Base-by-base conservation (phyloP, 2,329 filamentous ascomycete genomes). In the Knufia fluminis region DNA sequence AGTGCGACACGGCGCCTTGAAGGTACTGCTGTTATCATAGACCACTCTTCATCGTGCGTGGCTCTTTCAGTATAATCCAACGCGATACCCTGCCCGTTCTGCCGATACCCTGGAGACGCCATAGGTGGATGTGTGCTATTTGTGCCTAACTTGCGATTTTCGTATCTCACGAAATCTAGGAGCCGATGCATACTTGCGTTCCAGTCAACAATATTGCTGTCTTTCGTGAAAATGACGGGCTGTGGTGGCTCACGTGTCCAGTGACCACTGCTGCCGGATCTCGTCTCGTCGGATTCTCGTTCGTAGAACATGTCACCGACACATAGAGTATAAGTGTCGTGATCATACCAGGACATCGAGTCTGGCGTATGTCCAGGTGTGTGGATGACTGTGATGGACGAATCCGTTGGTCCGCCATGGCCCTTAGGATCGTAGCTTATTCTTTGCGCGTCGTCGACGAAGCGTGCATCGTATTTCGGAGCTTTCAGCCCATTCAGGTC, bases 361-460 rank as follows among this genome's bases (percentile, higher is more conserved):
- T 59, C 57, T 6, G 55, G 55, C 2, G 57, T 59, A 46, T 59
- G 57, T 6, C 57, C 57, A 24, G 57, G 57, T 7, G 53, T 59
- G 24, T 55, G 53, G 4, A 57, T 39, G 20, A 56, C 47, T 1
- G 48, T 52, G 28, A 54, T 48, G 6, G 50, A 43, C 4, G 54
- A 35, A 8, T 16, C 23, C 16, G 33, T 33, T 9, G n/a, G 12
- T 4, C 14, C 24, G 7, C 20, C 19, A 23, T 31, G 19, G 3
- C 4, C 16, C 17, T 4, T 32, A 20, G 32, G 9, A 3, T 16
- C 6, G 19, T 41, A 51, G 8, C 9, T 39, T 10, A 51, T 48
- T 24, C n/a, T 23, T 42, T 53, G 44, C 12, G 44, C 16, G 39
- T 59, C 55, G 14, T 52, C 32, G n/a, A 55, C 50, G 53, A 55